Conservation (phyloP, 2,329 filamentous ascomycete genomes). For the Monilinia polystroma region DNA sequence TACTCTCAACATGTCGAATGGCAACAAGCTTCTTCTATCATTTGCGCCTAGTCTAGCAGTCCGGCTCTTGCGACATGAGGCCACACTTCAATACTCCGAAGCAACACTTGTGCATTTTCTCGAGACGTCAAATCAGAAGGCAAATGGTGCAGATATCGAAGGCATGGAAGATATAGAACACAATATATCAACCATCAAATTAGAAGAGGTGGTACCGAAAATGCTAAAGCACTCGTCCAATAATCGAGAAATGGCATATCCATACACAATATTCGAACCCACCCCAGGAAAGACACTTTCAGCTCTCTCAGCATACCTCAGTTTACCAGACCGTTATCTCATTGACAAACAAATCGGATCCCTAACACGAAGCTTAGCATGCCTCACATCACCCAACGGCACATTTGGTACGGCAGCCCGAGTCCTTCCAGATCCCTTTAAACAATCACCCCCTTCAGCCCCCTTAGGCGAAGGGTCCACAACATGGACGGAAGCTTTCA, state of each 20-base stretch:
- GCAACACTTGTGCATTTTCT: slow-evolving; percentile 38
- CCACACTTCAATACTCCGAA: slow-evolving; percentile 37
- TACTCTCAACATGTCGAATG: slow-evolving; percentile 38
- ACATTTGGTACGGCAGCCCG: slow-evolving; percentile 37
- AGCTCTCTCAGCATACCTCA: slow-evolving; percentile 34
- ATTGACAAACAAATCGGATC: slow-evolving; percentile 38
- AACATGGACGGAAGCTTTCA: slow-evolving; percentile 58
- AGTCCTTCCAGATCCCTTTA: slow-evolving; percentile 33
- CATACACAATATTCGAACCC: slow-evolving; percentile 38
- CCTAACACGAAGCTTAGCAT: slow-evolving; percentile 35
- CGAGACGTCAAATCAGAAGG: slow-evolving; percentile 24
- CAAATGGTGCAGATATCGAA: not conserved
- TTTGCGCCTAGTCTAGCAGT: slow-evolving; percentile 36
- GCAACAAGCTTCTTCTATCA: slow-evolving; percentile 35
- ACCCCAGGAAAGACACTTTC: slow-evolving; percentile 34
- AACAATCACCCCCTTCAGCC: slow-evolving; percentile 17
- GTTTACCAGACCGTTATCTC: slow-evolving; percentile 29
- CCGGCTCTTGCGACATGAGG: slow-evolving; percentile 39
- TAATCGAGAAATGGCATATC: slow-evolving; percentile 37
- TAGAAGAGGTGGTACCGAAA: slow-evolving; percentile 34
- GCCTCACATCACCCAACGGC: slow-evolving; percentile 34
- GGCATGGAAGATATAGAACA: not conserved
- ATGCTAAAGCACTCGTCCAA: slow-evolving; percentile 39
- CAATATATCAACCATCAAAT: slow-evolving; percentile 14
- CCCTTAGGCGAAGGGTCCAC: slow-evolving; percentile 36